Evolutionary conservation across 176 grass and related monocot species (phyloP).

Genomic region (Eragrostis curvula): DNA sequence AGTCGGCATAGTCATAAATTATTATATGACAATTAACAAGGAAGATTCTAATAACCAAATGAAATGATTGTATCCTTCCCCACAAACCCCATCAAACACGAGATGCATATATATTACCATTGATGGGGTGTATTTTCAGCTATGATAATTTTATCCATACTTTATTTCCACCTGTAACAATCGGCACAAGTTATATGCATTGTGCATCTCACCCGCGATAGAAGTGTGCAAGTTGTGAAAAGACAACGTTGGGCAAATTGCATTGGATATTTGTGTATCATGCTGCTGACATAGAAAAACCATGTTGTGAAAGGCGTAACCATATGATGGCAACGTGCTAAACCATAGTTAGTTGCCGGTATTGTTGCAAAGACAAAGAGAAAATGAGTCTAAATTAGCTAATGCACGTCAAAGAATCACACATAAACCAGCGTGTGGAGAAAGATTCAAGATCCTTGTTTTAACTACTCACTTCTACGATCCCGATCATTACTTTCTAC

Average conservation of each 20-base stretch:
- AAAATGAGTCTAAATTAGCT: background rate
- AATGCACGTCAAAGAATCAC: background rate
- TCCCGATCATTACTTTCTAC: no score
- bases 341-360: background rate
- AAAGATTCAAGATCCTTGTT: background rate
- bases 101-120: no score
- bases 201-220: background rate
- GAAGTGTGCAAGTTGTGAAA: constrained; percentile 10
- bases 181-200: background rate
- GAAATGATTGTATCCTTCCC: no score
- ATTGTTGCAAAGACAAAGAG: background rate
- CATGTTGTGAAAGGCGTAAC: no score
- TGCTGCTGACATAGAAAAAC: constrained; percentile 2
- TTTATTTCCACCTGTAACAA: constrained; percentile 28
- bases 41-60: no score
- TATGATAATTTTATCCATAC: no score
- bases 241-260: background rate
- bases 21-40: no score
- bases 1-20: no score
- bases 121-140: no score
- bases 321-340: background rate
- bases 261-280: background rate
- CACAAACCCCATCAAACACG: no score
- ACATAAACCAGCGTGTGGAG: background rate
- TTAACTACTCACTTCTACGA: no score